Base-by-base conservation (phyloP, 139 green algal genomes). In the Penium margaritaceum region DNA sequence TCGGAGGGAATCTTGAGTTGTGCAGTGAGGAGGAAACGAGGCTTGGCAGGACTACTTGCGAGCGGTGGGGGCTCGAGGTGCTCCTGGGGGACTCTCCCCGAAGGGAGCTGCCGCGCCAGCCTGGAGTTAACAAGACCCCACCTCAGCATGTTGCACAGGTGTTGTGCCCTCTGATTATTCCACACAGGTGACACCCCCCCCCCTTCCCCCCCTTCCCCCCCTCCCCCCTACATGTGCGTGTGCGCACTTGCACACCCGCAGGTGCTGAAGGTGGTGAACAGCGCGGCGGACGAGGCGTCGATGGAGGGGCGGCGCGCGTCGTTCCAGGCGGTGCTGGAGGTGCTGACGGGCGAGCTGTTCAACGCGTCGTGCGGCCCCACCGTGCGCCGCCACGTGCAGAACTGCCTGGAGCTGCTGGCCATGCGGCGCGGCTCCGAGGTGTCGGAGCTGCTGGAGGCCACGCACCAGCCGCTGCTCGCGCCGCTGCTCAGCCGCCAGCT, bases 281-380 rank as follows among this genome's bases (percentile, higher is more conserved):
- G 74, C 39, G 68, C 65, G 29, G 71, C 78, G 29, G 61, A 72
- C 64, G 68, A 38, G 53, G 64, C 63, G 9, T 39, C 32, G 21
- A 41, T 63, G 27, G 71, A 78, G 27, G 46, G 78, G 63, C 71
- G 63, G 27, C 78, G 73, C 21, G 30, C 32, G 1, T 65, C 68
- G 35, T 76, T 83, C 54, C 67, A 83, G 33, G 78, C 63, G 21
- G 68, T 78, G 36, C 19, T 86, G 3, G 62, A 67, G 27, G 72
- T 85, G 15, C 62, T 86, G 0, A 46, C 62, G 15, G 77, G 55
- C 6, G 81, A 85, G 53, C 47, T 86, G 5, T 85, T 79, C 74
- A 83, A 55, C 73, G 54, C 78, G 9, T 53, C 51, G 14, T 46
- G 65, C 32, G 19, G 39, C 33, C 24, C 33, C 14, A 72, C n/a